Evolutionary conservation across 805 yeast species (phyloP).

Genomic region (Lipomyces starkeyi): DNA sequence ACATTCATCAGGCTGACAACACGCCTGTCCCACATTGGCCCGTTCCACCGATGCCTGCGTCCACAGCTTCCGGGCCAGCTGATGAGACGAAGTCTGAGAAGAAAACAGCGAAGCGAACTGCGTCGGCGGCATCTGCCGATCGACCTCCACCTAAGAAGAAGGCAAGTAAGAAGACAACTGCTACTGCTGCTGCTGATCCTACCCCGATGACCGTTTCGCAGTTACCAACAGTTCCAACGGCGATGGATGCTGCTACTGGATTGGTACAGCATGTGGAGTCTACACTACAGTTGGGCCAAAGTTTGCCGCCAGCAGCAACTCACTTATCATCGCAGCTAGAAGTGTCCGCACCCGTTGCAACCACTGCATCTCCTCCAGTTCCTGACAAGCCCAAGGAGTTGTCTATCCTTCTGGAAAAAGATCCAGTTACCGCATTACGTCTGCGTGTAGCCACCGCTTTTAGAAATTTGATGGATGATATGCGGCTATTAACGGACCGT

Average conservation of each 20-base stretch:
- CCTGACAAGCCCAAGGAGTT: conserved; percentile 19
- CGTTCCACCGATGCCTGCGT: conserved; percentile 3
- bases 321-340: background rate
- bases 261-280: background rate
- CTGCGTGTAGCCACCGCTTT: conserved; percentile 36
- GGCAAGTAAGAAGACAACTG: conserved; percentile 1
- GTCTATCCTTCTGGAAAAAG: conserved; percentile 33
- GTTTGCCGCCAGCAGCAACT: background rate
- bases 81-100: background rate
- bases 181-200: conserved; percentile 3
- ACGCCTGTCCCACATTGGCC: conserved; percentile 4
- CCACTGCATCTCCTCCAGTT: conserved; percentile 10
- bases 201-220: background rate
- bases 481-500: conserved; percentile 24
- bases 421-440: conserved; percentile 32
- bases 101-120: background rate
- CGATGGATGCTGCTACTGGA: conserved; percentile 3
- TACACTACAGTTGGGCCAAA: background rate
- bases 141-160: conserved; percentile 5
- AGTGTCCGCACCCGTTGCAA: background rate
- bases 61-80: background rate
- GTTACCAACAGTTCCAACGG: conserved; percentile 5
- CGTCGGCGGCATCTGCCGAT: background rate
- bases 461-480: conserved; percentile 20
- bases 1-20: background rate